Base-by-base conservation (phyloP, 2,329 filamentous ascomycete species). In the Aspergillus clavatus region DNA sequence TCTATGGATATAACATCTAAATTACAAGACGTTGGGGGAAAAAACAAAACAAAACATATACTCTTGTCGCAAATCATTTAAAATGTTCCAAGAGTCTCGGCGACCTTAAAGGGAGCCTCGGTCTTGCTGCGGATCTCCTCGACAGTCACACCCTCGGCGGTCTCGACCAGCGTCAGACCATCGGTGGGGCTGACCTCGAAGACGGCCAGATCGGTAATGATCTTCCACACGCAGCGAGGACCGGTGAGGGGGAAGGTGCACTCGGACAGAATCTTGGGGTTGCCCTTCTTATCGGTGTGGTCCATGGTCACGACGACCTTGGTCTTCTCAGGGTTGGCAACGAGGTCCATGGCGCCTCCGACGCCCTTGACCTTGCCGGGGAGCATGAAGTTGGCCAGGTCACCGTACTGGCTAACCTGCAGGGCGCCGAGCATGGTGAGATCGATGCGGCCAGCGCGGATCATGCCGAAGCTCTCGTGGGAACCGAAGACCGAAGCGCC, bases 351-450 rank as follows among this genome's bases (percentile, higher is more conserved):
- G 38, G 83, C 83, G 40, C 83, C 83, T 48, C 88, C 88, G 79
- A 94, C 90, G 39, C 88, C 88, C 77, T 93, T 93, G 42, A 66
- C 81, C 71, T 91, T 93, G 42, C 88, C 88, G 0, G 88, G 88
- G 54, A 94, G 84, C 84, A 93, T 93, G 75, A 88, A 94, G 72
- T 93, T 93, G 45, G 88, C 88, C 42, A 94, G 71, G 63, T 94
- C 88, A 51, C 88, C 88, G 10, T 78, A 75, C 1, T 87, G 86
- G 54, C 81, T 84, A 28, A 93, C 87, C 70, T 94, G 86, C 58
- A 91, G 81, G 4, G 87, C 85, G 18, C 88, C 88, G 1, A 94
- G 79, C 65, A 94, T 89, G 1, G 86, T 89, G 12, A 94, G 81
- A 61, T 94, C 84, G 48, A 94, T 83, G 58, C 89, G 86, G 0